phyloP scores from a whole-genome alignment of 495 filamentous ascomycete species.

The Neurospora sp. region DNA sequence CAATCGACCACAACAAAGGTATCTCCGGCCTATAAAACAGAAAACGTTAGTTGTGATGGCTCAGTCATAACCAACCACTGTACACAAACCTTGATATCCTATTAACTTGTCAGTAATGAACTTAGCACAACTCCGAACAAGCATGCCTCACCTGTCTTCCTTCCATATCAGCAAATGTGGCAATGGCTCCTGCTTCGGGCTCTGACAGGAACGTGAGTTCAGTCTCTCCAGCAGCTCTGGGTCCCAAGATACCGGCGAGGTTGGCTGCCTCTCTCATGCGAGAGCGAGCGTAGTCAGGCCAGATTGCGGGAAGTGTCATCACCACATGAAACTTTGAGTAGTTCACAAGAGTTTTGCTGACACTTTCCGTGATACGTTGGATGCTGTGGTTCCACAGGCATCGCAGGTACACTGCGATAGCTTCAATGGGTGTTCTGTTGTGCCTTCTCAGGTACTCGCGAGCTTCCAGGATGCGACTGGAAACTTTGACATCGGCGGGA shows the following conservation, averaged over 20 bases:
- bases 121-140: no score
- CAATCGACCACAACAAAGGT: slow-evolving; percentile 13
- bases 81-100: no score
- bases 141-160: not conserved
- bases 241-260: slow-evolving; percentile 12
- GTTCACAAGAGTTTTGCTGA: slow-evolving; percentile 1
- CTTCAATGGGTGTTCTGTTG: slow-evolving; percentile 8
- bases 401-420: slow-evolving; percentile 16
- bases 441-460: slow-evolving; percentile 1
- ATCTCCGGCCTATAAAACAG: slow-evolving; percentile 6
- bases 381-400: slow-evolving; percentile 16
- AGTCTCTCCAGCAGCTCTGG: slow-evolving; percentile 2
- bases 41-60: no score
- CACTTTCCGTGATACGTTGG: slow-evolving; percentile 1
- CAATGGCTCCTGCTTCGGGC: slow-evolving; percentile 19
- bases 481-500: not conserved
- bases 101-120: no score
- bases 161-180: slow-evolving; percentile 8
- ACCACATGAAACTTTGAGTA: slow-evolving; percentile 14
- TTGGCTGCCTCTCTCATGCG: slow-evolving; percentile 12
- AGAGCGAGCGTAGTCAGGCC: slow-evolving; percentile 11
- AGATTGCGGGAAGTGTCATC: slow-evolving; percentile 22
- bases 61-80: no score
- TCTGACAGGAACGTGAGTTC: slow-evolving; percentile 14
- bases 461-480: slow-evolving; percentile 3